phyloP scores from a whole-genome alignment of 164 flowering plant species.

The Chimonanthus praecox region DNA sequence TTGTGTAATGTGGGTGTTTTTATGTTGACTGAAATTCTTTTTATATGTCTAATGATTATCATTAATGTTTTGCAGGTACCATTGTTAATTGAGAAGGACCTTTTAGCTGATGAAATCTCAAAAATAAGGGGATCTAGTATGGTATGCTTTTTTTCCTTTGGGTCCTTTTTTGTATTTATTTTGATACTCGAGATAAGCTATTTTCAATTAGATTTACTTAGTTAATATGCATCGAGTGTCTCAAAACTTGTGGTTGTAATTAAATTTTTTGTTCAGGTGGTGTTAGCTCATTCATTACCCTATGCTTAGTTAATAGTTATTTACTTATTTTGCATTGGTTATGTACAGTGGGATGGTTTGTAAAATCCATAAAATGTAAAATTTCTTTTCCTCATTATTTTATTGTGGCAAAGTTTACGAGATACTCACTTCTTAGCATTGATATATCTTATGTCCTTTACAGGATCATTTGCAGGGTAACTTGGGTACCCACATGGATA shows the following conservation, averaged over 20 bases:
- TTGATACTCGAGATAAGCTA: background rate
- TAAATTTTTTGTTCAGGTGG: too few relatives aligned
- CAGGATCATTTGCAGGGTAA: conserved; percentile 31
- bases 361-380: too few relatives aligned
- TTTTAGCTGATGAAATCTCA: conserved; percentile 51
- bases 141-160: conserved; percentile 29
- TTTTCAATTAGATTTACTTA: too few relatives aligned
- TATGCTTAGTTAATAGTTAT: too few relatives aligned
- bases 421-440: background rate
- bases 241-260: too few relatives aligned
- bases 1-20: background rate
- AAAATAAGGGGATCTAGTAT: conserved; percentile 40
- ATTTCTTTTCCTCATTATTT: too few relatives aligned
- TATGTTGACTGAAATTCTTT: background rate
- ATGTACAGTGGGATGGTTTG: too few relatives aligned
- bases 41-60: background rate
- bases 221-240: too few relatives aligned
- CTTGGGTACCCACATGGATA: conserved; percentile 35
- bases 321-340: too few relatives aligned
- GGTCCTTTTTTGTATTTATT: background rate
- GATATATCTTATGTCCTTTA: background rate
- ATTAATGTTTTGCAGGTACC: conserved; percentile 57
- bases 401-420: background rate
- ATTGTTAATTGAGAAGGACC: conserved; percentile 44
- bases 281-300: too few relatives aligned